Conservation (phyloP, 148 eudicot genomes). For the Camellia japonica region DNA sequence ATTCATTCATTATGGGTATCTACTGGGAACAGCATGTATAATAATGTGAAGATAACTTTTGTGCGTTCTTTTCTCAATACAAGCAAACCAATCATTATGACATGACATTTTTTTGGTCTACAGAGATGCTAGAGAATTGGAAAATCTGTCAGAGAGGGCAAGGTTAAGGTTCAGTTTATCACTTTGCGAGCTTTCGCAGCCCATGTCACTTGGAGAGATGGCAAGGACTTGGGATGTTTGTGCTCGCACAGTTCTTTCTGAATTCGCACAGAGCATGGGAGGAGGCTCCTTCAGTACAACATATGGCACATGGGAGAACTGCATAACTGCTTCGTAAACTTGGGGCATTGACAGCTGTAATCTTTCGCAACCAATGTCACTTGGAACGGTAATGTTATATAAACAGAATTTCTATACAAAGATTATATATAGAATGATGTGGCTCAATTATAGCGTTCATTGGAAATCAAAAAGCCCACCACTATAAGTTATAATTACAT, state of each 20-base stretch:
- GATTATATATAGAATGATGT: too few species aligned
- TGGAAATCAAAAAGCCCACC: too few species aligned
- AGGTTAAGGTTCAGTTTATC: conserved; percentile 22
- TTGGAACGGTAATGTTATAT: too few species aligned
- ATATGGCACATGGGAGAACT: conserved; percentile 39
- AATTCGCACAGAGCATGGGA: conserved; percentile 31
- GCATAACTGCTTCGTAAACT: conserved; percentile 15
- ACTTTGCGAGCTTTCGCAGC: conserved; percentile 29
- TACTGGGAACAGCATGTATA: not conserved
- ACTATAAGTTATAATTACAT: too few species aligned
- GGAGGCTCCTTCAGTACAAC: conserved; percentile 37
- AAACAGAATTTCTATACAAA: too few species aligned
- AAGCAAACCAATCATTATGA: not conserved
- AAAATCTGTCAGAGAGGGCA: conserved; percentile 28
- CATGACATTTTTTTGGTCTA: not conserved
- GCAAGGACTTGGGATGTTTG: conserved; percentile 46
- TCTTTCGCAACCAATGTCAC: not conserved
- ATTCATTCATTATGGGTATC: not conserved
- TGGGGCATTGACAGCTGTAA: not conserved
- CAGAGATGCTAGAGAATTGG: conserved; percentile 21
- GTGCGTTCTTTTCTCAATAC: not conserved
- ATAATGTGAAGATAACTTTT: not conserved
- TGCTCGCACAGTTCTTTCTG: conserved; percentile 34
- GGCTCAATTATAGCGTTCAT: too few species aligned
- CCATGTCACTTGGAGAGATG: conserved; percentile 45